Evolutionary conservation across 805 yeast species (phyloP).

Genomic region (Nakazawaea molendinolei): DNA sequence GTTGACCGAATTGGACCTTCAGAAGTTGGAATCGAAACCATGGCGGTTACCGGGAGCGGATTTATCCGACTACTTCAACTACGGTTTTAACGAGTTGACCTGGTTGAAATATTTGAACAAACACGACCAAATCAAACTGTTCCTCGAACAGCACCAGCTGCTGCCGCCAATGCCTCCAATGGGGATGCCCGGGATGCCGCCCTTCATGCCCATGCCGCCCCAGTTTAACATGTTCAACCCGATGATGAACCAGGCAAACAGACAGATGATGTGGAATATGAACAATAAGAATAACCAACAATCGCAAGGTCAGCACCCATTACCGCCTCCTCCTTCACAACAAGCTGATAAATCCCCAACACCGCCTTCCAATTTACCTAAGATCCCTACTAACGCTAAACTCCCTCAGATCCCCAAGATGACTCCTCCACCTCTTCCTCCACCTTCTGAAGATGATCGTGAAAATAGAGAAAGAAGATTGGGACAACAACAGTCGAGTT

Average conservation of each 20-base stretch:
- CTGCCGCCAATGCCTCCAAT: slow-evolving; percentile 14
- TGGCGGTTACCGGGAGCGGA: slow-evolving; percentile 99
- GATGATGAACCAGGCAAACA: slow-evolving; percentile 7
- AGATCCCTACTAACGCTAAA: slow-evolving; percentile 19
- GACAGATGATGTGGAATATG: slow-evolving; percentile 7
- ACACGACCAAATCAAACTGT: slow-evolving; percentile 70
- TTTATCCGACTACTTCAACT: slow-evolving; percentile 88
- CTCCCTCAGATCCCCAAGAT: slow-evolving; percentile 16
- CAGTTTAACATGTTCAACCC: slow-evolving; percentile 13
- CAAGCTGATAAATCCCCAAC: slow-evolving; percentile 12
- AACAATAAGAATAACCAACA: slow-evolving; percentile 6
- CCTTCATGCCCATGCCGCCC: slow-evolving; percentile 13
- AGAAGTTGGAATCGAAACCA: slow-evolving; percentile 85
- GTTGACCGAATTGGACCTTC: slow-evolving; percentile 72
- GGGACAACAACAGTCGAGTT: slow-evolving; percentile 1
- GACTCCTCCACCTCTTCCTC: slow-evolving; percentile 9
- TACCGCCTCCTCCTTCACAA: slow-evolving; percentile 1
- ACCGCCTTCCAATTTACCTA: slow-evolving; percentile 20
- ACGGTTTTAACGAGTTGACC: slow-evolving; percentile 92
- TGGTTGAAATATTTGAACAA: slow-evolving; percentile 91
- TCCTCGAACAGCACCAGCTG: slow-evolving; percentile 16
- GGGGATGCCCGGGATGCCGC: slow-evolving; percentile 15
- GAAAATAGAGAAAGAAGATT: slow-evolving; percentile 3
- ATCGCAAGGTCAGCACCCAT: slow-evolving; percentile 4
- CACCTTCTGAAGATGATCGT: background rate